Base-by-base conservation (phyloP, 805 yeast genomes). In the Teunomyces kruisii region DNA sequence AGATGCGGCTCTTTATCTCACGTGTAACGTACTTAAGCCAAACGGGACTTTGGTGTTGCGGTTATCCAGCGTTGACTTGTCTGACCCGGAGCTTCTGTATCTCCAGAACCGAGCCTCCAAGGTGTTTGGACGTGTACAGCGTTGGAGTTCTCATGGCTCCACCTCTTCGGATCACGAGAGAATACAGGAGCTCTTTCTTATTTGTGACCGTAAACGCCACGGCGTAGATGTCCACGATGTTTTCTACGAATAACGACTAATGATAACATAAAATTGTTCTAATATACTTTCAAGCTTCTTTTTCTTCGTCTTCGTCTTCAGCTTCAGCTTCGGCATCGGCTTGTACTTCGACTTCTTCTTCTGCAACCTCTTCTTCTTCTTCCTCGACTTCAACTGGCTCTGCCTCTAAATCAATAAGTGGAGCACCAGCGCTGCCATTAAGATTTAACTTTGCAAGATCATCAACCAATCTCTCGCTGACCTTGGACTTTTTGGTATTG, bases 391-490 rank as follows among this genome's bases (percentile, higher is more conserved):
- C 10, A 13, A n/a, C 39, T 15, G 24, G 14, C 28, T 40, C 24
- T 29, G 28, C 14, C 36, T 50, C 54, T 37, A 51, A 50, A 27
- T 51, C 54, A 41, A 51, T 48, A 37, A 52, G 47, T 32, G 55
- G 46, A 12, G 48, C 27, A 19, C 26, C 46, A 26, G 49, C 51
- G 32, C 32, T 33, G 6, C 58, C 58, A 26, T 53, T 48, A 13
- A 57, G 50, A 29, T 42, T 46, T 51, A 58, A 48, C 5, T 43
- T 50, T 14, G 53, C 39, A 37, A 64, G 55, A 30, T 81, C 81
- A 16, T 68, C 63, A 40, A 70, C 58, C 44, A 91, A 70, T 65
- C 92, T 78, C 9, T 78, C 81, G 43, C 91, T 83, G 39, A 88
- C 70, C 42, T 73, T 68, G 1, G 62, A 60, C 54, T 86, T 82